Conservation (phyloP, 495 filamentous ascomycete species). For the Aspergillus baeticus region DNA sequence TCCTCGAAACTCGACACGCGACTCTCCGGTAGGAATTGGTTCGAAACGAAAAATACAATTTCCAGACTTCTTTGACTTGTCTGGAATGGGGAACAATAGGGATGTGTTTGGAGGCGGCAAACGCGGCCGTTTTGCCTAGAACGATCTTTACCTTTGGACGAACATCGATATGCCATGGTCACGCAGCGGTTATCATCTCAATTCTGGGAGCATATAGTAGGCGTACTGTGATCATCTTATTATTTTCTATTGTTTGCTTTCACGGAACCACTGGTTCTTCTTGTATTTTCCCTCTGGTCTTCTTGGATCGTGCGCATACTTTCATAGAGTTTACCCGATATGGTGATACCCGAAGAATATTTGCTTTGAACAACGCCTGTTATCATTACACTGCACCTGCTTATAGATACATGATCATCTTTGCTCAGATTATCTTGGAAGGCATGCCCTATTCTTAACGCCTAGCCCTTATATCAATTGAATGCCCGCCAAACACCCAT, state of each 20-base stretch:
- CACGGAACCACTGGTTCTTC: background rate
- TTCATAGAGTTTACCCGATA: slow-evolving; percentile 42
- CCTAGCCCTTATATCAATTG: slow-evolving; percentile 36
- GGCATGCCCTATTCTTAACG: too few species aligned
- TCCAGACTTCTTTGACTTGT: slow-evolving; percentile 82
- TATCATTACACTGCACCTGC: slow-evolving; percentile 10
- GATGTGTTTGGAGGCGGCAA: slow-evolving; percentile 70
- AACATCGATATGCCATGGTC: slow-evolving; percentile 37
- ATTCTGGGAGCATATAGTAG: slow-evolving; percentile 42
- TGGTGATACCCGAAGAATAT: slow-evolving; percentile 44
- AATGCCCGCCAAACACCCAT: slow-evolving; percentile 63
- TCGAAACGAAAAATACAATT: slow-evolving; percentile 77
- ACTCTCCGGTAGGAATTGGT: slow-evolving; percentile 54
- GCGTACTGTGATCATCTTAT: slow-evolving; percentile 36
- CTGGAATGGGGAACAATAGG: slow-evolving; percentile 56
- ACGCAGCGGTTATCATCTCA: slow-evolving; percentile 32
- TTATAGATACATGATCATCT: background rate
- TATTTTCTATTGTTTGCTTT: slow-evolving; percentile 18
- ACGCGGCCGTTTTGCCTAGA: slow-evolving; percentile 66
- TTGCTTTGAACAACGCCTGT: slow-evolving; percentile 28
- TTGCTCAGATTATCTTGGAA: background rate
- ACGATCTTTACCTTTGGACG: slow-evolving; percentile 35
- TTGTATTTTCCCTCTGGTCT: slow-evolving; percentile 11
- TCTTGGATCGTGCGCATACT: slow-evolving; percentile 6
- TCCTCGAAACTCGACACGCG: slow-evolving; percentile 40